Percentiles rank a stretch among this genome's conserved stretches.
phyloP scores from a whole-genome alignment of 2,329 filamentous ascomycete species.

The Thielaviopsis euricoi region DNA sequence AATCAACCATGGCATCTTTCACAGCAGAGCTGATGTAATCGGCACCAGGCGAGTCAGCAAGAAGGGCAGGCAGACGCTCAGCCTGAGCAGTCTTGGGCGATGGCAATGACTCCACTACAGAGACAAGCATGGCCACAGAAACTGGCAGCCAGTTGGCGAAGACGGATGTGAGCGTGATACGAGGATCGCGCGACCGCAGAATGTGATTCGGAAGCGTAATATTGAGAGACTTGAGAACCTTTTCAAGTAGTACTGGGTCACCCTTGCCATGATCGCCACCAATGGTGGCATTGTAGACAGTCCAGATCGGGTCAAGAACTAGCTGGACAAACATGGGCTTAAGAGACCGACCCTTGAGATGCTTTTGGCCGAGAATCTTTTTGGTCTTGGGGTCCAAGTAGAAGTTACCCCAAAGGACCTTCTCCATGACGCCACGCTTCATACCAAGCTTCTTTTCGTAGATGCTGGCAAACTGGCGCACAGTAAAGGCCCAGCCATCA shows the following conservation, averaged over 20 bases:
- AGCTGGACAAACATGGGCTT: conserved; percentile 98
- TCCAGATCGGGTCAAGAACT: conserved; percentile 91
- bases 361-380: conserved; percentile 75
- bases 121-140: conserved; percentile 82
- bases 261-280: conserved; percentile 71
- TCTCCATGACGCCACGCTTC: conserved; percentile 74
- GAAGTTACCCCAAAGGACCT: conserved; percentile 91
- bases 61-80: conserved; percentile 59
- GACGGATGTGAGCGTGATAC: conserved; percentile 67
- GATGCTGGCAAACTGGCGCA: conserved; percentile 78
- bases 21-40: conserved; percentile 51
- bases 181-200: conserved; percentile 66
- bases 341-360: conserved; percentile 76
- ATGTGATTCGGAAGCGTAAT: conserved; percentile 76
- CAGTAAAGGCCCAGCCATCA: conserved; percentile 98
- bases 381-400: conserved; percentile 96
- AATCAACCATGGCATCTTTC: conserved; percentile 66
- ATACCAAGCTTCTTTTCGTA: conserved; percentile 97
- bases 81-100: conserved; percentile 69
- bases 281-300: conserved; percentile 78
- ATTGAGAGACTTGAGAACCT: conserved; percentile 82
- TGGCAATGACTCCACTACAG: conserved; percentile 82
- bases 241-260: conserved; percentile 69
- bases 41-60: conserved; percentile 64
- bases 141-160: conserved; percentile 85